Percentiles rank a stretch among this genome's conserved stretches.
These are phyloP conservation scores for Caryopteris hybrid DNA, from an alignment of 305 asterid species.

Conservation along the genomic window DNA sequence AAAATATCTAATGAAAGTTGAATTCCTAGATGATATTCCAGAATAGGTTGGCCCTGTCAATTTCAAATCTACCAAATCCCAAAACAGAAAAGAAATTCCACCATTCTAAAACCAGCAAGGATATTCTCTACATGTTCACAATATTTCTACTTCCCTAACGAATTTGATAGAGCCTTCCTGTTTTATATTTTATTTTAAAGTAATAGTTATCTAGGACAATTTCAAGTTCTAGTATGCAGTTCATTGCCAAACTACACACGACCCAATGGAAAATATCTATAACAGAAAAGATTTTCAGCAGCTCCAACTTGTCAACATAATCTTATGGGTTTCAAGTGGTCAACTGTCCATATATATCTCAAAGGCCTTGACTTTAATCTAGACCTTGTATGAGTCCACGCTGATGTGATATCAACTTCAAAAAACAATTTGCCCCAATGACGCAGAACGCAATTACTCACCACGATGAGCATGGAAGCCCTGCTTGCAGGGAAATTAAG, in stretches of 20 bases:
- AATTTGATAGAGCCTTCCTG: neutral
- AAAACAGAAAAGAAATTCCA: neutral
- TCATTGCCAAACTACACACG: neutral
- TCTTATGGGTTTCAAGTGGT: neutral
- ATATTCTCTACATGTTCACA: neutral
- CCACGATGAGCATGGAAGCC: slow-evolving; percentile 35
- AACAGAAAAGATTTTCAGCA: neutral
- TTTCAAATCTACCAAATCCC: neutral
- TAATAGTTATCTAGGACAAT: neutral
- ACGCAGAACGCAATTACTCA: slow-evolving; percentile 29
- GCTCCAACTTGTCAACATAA: neutral
- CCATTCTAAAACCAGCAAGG: neutral
- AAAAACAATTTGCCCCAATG: slow-evolving; percentile 1
- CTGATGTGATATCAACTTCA: slow-evolving; percentile 9
- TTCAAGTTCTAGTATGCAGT: neutral
- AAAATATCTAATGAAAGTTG: neutral
- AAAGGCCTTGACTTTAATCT: slow-evolving; percentile 7
- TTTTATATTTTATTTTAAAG: neutral
- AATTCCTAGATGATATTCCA: neutral
- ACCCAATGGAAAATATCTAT: neutral
- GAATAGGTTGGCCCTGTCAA: neutral
- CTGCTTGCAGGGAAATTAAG: slow-evolving; percentile 34
- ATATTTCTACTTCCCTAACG: neutral
- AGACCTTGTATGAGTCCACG: neutral
- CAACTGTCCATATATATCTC: neutral